These are phyloP conservation scores for Lavandula angustifolia DNA, from an alignment of 257 asterid species.

Conservation along the genomic window DNA sequence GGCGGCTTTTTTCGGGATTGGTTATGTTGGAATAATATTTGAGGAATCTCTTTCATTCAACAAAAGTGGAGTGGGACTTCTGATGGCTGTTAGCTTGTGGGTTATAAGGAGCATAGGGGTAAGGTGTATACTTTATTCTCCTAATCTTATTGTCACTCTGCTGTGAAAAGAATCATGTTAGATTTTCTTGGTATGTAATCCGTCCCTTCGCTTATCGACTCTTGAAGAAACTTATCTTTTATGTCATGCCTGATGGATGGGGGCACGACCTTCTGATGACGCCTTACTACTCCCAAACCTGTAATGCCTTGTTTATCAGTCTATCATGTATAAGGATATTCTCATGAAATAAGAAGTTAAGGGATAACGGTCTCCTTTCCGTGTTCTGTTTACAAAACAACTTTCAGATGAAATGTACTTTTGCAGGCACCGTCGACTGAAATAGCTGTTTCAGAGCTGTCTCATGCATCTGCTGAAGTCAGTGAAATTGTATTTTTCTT, in stretches of 20 bases:
- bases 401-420: conserved; percentile 32
- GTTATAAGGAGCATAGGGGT: conserved; percentile 92
- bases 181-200: conserved; percentile 9
- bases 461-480: conserved; percentile 94
- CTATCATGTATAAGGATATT: not conserved
- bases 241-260: conserved; percentile 13
- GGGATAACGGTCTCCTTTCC: not conserved
- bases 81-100: conserved; percentile 98
- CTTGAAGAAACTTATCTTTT: not conserved
- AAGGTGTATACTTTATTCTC: conserved; percentile 37
- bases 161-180: conserved; percentile 7
- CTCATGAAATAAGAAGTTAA: not conserved
- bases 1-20: conserved; percentile 82
- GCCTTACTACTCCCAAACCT: conserved; percentile 3
- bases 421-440: conserved; percentile 95
- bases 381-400: conserved; percentile 22
- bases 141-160: conserved; percentile 10
- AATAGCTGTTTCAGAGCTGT: conserved; percentile 82
- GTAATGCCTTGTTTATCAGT: conserved; percentile 7
- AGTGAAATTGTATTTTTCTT: conserved; percentile 95
- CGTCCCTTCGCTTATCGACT: not conserved
- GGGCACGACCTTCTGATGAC: conserved; percentile 5
- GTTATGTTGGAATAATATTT: conserved; percentile 92
- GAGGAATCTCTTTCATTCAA: conserved; percentile 97
- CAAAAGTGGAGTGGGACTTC: conserved; percentile 95